Percentiles rank a stretch among this genome's conserved stretches.
These are phyloP conservation scores for Austroboletus niveus DNA, from an alignment of 1,284 basidiomycete species.

Conservation along the genomic window DNA sequence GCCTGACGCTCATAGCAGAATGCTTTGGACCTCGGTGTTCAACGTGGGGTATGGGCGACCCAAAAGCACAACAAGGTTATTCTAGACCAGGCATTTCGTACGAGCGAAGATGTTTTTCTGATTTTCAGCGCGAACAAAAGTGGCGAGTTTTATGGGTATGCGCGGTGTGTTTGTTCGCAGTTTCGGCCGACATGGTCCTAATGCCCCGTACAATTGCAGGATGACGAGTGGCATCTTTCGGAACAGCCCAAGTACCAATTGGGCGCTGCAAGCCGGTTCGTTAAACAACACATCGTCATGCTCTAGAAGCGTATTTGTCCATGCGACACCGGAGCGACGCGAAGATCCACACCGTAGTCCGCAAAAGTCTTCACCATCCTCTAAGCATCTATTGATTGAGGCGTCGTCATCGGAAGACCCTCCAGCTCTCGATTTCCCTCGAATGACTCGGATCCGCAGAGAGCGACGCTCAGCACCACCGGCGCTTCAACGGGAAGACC, in stretches of 20 bases:
- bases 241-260: slow-evolving; percentile 52
- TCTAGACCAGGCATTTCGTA: slow-evolving; percentile 88
- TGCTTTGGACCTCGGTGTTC: slow-evolving; percentile 84
- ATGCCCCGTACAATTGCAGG: slow-evolving; percentile 34
- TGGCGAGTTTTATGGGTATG: slow-evolving; percentile 88
- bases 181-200: slow-evolving; percentile 4
- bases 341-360: not conserved
- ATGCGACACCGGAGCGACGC: slow-evolving; percentile 17
- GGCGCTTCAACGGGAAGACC: slow-evolving; percentile 42
- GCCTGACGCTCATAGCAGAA: slow-evolving; percentile 40
- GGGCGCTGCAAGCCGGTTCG: slow-evolving; percentile 51
- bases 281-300: slow-evolving; percentile 32
- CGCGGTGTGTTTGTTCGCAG: slow-evolving; percentile 49
- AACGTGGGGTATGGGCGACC: slow-evolving; percentile 85
- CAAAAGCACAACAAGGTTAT: slow-evolving; percentile 91
- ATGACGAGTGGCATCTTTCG: slow-evolving; percentile 62
- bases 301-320: slow-evolving; percentile 19
- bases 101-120: slow-evolving; percentile 81
- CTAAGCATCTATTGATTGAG: slow-evolving; percentile 40
- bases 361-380: slow-evolving; percentile 36
- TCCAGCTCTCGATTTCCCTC: not conserved
- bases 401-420: slow-evolving; percentile 36
- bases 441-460: not conserved
- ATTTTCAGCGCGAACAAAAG: slow-evolving; percentile 93
- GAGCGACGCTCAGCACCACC: slow-evolving; percentile 50